Evolutionary conservation across 106 monocot species (phyloP).

Genomic region (Dendrobium huoshanense): DNA sequence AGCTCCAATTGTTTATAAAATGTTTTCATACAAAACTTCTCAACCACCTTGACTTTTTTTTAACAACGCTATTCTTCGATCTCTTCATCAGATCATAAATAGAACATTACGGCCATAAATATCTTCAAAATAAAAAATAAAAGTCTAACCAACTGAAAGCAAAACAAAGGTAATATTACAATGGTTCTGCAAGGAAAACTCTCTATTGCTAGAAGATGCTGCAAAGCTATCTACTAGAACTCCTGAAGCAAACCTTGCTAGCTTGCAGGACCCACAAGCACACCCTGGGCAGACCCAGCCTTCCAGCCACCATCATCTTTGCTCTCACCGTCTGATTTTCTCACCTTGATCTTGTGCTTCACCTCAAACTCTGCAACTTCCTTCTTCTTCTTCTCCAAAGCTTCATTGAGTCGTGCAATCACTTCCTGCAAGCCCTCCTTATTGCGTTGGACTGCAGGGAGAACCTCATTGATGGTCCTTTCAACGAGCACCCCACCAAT

Average conservation of each 20-base stretch:
- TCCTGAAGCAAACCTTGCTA: neutral
- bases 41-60: no score
- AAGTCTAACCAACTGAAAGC: no score
- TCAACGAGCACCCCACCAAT: conserved; percentile 87
- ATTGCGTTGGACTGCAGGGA: conserved; percentile 85
- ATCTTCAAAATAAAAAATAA: no score
- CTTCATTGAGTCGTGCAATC: conserved; percentile 66
- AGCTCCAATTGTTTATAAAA: no score
- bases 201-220: no score
- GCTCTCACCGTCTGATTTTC: conserved; percentile 15
- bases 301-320: conserved; percentile 41
- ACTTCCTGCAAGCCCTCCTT: conserved; percentile 91
- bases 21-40: no score
- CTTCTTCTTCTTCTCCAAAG: conserved; percentile 90
- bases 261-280: conserved; percentile 75
- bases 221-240: no score
- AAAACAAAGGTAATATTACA: no score
- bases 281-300: conserved; percentile 83
- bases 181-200: no score
- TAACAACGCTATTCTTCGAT: no score
- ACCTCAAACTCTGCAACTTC: conserved; percentile 85
- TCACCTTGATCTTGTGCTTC: conserved; percentile 93
- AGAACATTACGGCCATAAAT: no score
- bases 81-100: no score
- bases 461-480: conserved; percentile 76